phyloP scores from a whole-genome alignment of 1,284 basidiomycete species.

The Cronartium ribicola region DNA sequence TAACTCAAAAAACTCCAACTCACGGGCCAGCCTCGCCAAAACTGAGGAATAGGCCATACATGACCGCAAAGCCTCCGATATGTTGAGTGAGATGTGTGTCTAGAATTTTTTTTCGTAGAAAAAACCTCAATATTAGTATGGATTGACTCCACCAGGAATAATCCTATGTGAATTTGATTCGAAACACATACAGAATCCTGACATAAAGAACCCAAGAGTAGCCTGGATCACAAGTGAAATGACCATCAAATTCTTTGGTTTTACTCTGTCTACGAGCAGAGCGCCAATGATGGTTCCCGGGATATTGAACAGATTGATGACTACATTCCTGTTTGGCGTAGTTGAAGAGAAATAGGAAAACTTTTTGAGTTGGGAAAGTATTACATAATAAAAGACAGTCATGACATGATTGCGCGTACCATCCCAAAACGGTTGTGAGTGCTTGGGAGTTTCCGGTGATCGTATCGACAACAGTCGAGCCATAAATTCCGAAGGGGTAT shows the following conservation, averaged over 20 bases:
- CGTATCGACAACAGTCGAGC: slow-evolving; percentile 68
- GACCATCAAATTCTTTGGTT: slow-evolving; percentile 46
- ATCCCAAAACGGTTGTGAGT: slow-evolving; percentile 50
- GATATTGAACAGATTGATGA: slow-evolving; percentile 56
- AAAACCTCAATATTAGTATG: background rate
- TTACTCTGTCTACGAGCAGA: slow-evolving; percentile 59
- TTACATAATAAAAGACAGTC: background rate
- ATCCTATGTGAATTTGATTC: no score
- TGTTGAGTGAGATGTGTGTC: slow-evolving; percentile 56
- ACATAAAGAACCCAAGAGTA: slow-evolving; percentile 76
- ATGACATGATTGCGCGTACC: slow-evolving; percentile 7
- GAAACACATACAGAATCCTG: slow-evolving; percentile 56
- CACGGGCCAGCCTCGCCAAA: slow-evolving; percentile 62
- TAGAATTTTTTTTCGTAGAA: slow-evolving; percentile 40
- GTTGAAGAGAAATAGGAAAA: background rate
- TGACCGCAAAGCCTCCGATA: slow-evolving; percentile 59
- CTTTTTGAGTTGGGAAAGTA: background rate
- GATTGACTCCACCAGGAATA: slow-evolving; percentile 44
- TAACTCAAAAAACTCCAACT: slow-evolving; percentile 62
- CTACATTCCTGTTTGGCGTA: slow-evolving; percentile 49
- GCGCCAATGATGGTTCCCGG: slow-evolving; percentile 70
- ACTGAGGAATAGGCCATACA: slow-evolving; percentile 85
- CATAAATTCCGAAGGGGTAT: slow-evolving; percentile 72
- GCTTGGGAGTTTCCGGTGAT: slow-evolving; percentile 60
- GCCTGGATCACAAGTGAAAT: slow-evolving; percentile 58